Evolutionary conservation across 106 monocot genomes (phyloP).

Genomic region (Gastrodia elata): DNA sequence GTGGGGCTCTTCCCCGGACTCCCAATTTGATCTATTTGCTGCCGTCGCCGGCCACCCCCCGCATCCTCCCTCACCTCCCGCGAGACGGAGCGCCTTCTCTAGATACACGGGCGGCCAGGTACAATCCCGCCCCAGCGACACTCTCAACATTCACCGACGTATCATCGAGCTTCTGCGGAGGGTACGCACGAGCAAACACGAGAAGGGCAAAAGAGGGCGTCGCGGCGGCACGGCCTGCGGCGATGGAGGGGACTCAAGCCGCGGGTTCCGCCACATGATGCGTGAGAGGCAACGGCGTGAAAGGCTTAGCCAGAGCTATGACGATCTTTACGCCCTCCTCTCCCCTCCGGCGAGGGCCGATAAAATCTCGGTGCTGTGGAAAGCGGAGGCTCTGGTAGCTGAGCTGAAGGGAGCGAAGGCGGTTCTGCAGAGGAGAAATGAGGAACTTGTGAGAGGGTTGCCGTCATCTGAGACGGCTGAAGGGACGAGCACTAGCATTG

Average conservation of each 20-base stretch:
- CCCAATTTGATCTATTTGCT: background rate
- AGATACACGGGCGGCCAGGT: background rate
- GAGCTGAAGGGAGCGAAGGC: conserved; percentile 33
- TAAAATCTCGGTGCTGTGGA: conserved; percentile 41
- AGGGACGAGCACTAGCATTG: background rate
- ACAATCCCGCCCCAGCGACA: background rate
- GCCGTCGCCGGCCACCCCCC: background rate
- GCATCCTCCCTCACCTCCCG: background rate
- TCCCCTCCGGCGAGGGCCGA: conserved; percentile 33
- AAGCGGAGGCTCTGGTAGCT: conserved; percentile 21
- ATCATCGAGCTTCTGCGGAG: conserved; percentile 10
- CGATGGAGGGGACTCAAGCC: conserved; percentile 7
- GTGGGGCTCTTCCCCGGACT: conserved; percentile 11
- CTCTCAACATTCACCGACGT: conserved; percentile 12
- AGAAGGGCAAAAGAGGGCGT: too few species aligned
- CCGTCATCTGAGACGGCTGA: background rate
- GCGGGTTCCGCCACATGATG: conserved; percentile 70
- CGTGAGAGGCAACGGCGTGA: conserved; percentile 61
- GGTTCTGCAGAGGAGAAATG: conserved; percentile 20
- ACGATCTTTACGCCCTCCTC: conserved; percentile 46
- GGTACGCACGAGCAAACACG: background rate
- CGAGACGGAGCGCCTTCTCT: conserved; percentile 3
- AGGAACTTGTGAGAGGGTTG: conserved; percentile 3
- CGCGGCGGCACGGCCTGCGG: conserved; percentile 10
- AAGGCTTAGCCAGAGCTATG: conserved; percentile 65